A percentile compares a stretch with the other conserved stretches of the same genome.
phyloP scores from a whole-genome alignment of 768 basidiomycete species.

The Leccinum sublutescens region DNA sequence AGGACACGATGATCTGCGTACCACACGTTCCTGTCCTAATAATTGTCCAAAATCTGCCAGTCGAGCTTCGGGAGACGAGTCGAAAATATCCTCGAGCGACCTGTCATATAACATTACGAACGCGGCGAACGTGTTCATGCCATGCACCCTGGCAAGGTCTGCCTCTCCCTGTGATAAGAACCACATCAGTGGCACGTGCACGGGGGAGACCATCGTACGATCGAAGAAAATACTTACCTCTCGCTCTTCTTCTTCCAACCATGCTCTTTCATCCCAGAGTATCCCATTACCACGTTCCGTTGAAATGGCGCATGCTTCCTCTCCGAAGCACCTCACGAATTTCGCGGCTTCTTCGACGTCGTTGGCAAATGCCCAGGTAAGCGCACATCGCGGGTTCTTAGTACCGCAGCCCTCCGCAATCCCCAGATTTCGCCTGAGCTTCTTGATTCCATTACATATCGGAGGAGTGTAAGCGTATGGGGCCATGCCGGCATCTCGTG shows the following conservation, averaged over 20 bases:
- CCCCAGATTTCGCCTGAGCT: slow-evolving; percentile 58
- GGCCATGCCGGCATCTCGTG: slow-evolving; percentile 2
- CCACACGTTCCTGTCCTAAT: slow-evolving; percentile 52
- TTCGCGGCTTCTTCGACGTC: slow-evolving; percentile 56
- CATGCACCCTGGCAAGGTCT: slow-evolving; percentile 50
- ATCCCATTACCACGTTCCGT: slow-evolving; percentile 34
- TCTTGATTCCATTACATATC: slow-evolving; percentile 66
- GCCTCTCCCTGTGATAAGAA: slow-evolving; percentile 51
- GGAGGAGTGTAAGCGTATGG: slow-evolving; percentile 61
- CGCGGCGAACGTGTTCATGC: slow-evolving; percentile 72
- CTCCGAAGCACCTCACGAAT: slow-evolving; percentile 55
- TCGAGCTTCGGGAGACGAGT: slow-evolving; percentile 47
- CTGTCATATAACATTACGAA: slow-evolving; percentile 58
- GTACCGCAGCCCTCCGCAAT: slow-evolving; percentile 60
- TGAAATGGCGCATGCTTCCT: slow-evolving; percentile 50
- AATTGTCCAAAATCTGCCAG: slow-evolving; percentile 43
- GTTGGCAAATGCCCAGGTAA: slow-evolving; percentile 64
- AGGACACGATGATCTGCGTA: slow-evolving; percentile 33
- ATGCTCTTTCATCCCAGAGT: slow-evolving; percentile 60
- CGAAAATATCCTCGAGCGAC: slow-evolving; percentile 54
- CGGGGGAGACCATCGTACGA: slow-evolving; percentile 6
- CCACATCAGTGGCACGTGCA: slow-evolving; percentile 16
- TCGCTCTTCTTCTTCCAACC: slow-evolving; percentile 57
- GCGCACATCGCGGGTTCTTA: slow-evolving; percentile 41
- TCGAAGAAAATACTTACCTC: slow-evolving; percentile 40